A percentile compares a stretch with the other conserved stretches of the same genome.
These are phyloP conservation scores for Penicillium hordei DNA, from an alignment of 2,329 filamentous ascomycete genomes.

Conservation along the genomic window DNA sequence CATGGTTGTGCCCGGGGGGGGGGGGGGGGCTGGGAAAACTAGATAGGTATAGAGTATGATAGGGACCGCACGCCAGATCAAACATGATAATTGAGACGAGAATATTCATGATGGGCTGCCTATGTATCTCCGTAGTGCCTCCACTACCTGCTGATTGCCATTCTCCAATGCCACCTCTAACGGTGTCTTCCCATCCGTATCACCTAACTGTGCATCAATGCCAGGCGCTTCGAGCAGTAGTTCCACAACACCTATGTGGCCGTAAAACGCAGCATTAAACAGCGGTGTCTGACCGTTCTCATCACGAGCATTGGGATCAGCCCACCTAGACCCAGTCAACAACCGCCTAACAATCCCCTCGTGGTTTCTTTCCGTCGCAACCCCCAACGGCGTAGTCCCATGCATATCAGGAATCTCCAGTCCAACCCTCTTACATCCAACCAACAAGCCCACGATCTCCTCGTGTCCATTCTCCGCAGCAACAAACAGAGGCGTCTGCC, in stretches of 20 bases:
- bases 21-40: neutral
- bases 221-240: slow-evolving; percentile 14
- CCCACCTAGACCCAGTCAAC: slow-evolving; percentile 8
- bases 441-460: slow-evolving; percentile 16
- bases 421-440: slow-evolving; percentile 16
- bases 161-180: slow-evolving; percentile 3
- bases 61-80: neutral
- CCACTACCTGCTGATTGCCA: neutral
- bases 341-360: slow-evolving; percentile 11
- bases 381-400: slow-evolving; percentile 21
- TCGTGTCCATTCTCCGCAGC: slow-evolving; percentile 14
- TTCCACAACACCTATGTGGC: slow-evolving; percentile 15
- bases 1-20: neutral
- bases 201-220: slow-evolving; percentile 8
- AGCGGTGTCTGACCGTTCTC: slow-evolving; percentile 20
- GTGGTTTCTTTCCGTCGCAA: slow-evolving; percentile 14
- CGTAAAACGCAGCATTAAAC: slow-evolving; percentile 17
- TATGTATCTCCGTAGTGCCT: neutral
- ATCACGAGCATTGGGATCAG: slow-evolving; percentile 20
- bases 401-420: slow-evolving; percentile 19
- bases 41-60: slow-evolving; percentile 1
- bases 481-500: slow-evolving; percentile 20
- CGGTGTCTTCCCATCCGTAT: slow-evolving; percentile 2
- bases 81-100: neutral
- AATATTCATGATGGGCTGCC: neutral